phyloP scores from a whole-genome alignment of 2,329 filamentous ascomycete genomes.

The Lanzia echinophila region DNA sequence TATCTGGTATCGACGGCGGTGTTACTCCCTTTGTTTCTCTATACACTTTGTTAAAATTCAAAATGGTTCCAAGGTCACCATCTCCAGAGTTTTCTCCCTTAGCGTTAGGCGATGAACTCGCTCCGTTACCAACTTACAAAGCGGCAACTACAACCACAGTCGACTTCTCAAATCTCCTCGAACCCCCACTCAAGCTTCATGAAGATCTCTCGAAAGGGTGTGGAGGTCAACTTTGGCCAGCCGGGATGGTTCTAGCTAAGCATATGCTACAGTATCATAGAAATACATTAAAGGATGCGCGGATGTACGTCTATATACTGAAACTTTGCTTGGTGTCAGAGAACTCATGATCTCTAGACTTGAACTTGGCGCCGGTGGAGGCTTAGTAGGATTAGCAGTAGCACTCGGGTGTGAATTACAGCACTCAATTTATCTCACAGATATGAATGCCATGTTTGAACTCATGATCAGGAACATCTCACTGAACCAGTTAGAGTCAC shows the following conservation, averaged over 20 bases:
- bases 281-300: slow-evolving; percentile 54
- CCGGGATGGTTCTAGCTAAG: slow-evolving; percentile 79
- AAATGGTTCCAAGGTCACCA: slow-evolving; percentile 24
- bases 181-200: slow-evolving; percentile 64
- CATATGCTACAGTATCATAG: slow-evolving; percentile 74
- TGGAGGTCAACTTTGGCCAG: slow-evolving; percentile 91
- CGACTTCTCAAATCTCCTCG: slow-evolving; percentile 68
- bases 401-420: slow-evolving; percentile 49
- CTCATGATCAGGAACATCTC: slow-evolving; percentile 82
- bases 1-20: background rate
- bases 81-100: slow-evolving; percentile 30
- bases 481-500: slow-evolving; percentile 64
- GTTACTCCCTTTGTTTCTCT: background rate
- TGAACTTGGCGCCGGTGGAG: slow-evolving; percentile 87
- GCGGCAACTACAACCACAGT: slow-evolving; percentile 44
- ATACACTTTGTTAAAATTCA: background rate
- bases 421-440: slow-evolving; percentile 68
- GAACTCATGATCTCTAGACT: slow-evolving; percentile 49
- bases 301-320: slow-evolving; percentile 50
- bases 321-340: background rate
- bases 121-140: slow-evolving; percentile 56
- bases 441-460: slow-evolving; percentile 77
- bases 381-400: slow-evolving; percentile 67
- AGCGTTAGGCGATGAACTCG: slow-evolving; percentile 45
- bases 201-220: slow-evolving; percentile 85